Percentiles rank a stretch among this genome's conserved stretches.
Evolutionary conservation across 768 basidiomycete genomes (phyloP).

Genomic region (Serendipita sp.): DNA sequence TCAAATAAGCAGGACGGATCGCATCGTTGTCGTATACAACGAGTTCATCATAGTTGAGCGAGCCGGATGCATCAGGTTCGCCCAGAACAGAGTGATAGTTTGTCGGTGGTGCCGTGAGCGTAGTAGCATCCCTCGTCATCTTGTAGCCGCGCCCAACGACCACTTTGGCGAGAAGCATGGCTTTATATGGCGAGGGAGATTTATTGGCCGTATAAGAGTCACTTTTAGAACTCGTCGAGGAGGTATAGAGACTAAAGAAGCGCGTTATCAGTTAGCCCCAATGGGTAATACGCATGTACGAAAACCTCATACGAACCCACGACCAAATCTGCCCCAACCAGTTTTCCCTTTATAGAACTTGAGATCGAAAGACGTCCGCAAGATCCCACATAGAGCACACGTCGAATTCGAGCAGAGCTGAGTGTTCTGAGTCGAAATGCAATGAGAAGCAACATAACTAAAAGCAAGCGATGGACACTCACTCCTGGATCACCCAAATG

Average conservation of each 20-base stretch:
- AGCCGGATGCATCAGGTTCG: background rate
- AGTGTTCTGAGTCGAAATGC: slow-evolving; percentile 30
- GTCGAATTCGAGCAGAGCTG: slow-evolving; percentile 35
- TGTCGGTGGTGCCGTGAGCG: slow-evolving; percentile 12
- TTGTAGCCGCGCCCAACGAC: slow-evolving; percentile 44
- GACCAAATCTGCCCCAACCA: slow-evolving; percentile 47
- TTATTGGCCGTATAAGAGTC: slow-evolving; percentile 27
- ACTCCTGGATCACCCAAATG: slow-evolving; percentile 29
- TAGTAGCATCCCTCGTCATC: slow-evolving; percentile 47
- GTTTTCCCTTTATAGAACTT: slow-evolving; percentile 35
- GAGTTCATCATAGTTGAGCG: slow-evolving; percentile 1
- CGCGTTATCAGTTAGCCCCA: no score
- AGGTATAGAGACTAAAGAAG: slow-evolving; percentile 45
- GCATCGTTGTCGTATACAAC: slow-evolving; percentile 3
- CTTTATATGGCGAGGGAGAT: slow-evolving; percentile 19
- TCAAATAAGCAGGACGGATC: background rate
- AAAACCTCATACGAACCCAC: background rate
- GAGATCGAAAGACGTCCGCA: slow-evolving; percentile 46
- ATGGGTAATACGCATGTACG: no score
- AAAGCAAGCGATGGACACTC: background rate
- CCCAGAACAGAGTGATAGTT: background rate
- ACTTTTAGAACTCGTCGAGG: slow-evolving; percentile 54
- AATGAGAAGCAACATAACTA: background rate
- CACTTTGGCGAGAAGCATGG: slow-evolving; percentile 40
- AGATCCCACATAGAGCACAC: slow-evolving; percentile 44